Evolutionary conservation across 192 early-diverging fungal species (phyloP).

Genomic region (Tieghemiomyces parasiticus): DNA sequence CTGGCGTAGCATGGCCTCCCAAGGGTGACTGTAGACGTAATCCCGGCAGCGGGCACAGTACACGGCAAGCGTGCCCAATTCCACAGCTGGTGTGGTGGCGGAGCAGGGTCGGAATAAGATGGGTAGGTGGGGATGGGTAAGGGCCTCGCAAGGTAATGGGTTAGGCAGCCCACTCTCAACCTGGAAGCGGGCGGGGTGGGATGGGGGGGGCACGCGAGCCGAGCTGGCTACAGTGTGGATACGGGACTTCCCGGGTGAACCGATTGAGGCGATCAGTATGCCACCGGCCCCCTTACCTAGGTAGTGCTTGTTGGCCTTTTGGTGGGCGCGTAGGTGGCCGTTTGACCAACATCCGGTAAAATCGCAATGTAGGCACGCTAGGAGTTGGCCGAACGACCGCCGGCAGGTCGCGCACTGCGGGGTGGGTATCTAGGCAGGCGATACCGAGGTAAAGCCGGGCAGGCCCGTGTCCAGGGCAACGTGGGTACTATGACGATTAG

Average conservation of each 20-base stretch:
- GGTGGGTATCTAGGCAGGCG: neutral
- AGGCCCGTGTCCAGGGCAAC: neutral
- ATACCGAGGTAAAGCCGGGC: neutral
- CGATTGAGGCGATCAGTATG: neutral
- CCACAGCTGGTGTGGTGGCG: neutral
- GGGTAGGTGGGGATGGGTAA: neutral
- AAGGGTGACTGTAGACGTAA: neutral
- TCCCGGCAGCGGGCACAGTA: neutral
- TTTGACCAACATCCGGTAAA: neutral
- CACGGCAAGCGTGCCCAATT: neutral
- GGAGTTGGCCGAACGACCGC: neutral
- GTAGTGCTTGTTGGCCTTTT: neutral
- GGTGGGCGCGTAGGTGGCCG: neutral
- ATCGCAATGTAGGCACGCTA: constrained; percentile 5
- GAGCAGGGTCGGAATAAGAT: neutral
- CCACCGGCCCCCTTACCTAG: neutral
- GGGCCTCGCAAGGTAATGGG: neutral
- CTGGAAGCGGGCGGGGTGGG: neutral
- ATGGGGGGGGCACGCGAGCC: too few species aligned
- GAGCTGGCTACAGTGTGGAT: too few species aligned
- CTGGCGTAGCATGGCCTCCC: neutral
- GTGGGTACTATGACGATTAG: neutral
- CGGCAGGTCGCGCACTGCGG: neutral
- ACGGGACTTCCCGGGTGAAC: neutral
- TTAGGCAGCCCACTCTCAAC: neutral